Evolutionary conservation across 2,329 filamentous ascomycete genomes (phyloP), one percentile per base, ranked within the genome.

Genomic region (Fusarium agapanthi): DNA sequence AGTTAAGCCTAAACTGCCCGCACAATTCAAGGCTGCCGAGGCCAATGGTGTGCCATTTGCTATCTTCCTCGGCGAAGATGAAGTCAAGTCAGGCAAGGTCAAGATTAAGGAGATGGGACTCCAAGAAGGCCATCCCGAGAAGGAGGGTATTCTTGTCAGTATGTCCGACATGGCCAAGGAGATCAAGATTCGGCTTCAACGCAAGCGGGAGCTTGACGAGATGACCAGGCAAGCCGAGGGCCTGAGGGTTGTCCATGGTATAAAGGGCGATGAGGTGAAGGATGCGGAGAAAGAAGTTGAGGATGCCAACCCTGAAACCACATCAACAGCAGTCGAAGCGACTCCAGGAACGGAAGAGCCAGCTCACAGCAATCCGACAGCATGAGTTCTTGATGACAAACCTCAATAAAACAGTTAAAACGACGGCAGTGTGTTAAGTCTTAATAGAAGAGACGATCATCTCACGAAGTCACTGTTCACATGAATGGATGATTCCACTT

Each of bases 21-120:
- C 91, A 69, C 95, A 98, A 81, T 98, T 98, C 88, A 97, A 97
- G 84, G 91, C 92, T 26, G 95, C 95, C 16, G 95, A 98, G 80
- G 84, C 85, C 55, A 91, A 90, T 64, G 92, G 92, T 47, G 90
- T 97, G 26, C 95, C 95, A 3, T 93, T 97, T 78, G 94, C 92
- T 13, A 88, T 98, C 54, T 96, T 98, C 76, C 87, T 99, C 2
- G 95, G 95, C 48, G 94, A 98, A 78, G 95, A 97, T 61, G 95
- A 98, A 83, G 85, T 97, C 44, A 91, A 91, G 67, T 87, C 89
- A 32, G 95, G 95, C 59, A 92, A 97, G 81, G 92, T 97, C 75
- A 94, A 93, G 83, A 88, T 98, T 80, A 98, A 98, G 90, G 90
- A 85, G 88, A 83, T 87, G 81, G 85, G 94, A 50, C 86, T 97